Evolutionary conservation across 768 basidiomycete genomes (phyloP), one percentile per base, ranked within the genome.

Genomic region (Lentinus tigrinus): DNA sequence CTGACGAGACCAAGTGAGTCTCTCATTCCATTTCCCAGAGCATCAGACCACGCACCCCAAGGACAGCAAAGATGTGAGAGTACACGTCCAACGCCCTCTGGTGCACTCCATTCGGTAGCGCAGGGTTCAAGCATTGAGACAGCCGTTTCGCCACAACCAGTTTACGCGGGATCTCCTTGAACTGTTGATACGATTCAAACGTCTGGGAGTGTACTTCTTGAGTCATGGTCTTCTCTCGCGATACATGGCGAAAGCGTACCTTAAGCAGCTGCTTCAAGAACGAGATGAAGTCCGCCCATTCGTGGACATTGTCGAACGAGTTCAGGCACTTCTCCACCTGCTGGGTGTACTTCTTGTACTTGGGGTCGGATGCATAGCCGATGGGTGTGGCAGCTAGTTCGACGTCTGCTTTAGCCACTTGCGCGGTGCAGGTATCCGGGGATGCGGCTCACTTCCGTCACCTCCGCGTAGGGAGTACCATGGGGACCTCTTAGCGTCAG

Each of bases 251-350:
- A 14, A 19, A 24, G 48, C 74, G 51, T 65, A 92, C 94, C 81
- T 97, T 97, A 58, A 96, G 82, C 59, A 97, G 74, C 64, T 95
- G 90, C 70, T 95, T 95, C 72, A 99, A 73, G 75, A 98, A 99
- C 39, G 95, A 89, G 69, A 97, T 98, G 72, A 95, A 98, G 76
- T 99, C 97, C 58, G 97, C 95, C 97, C 97, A 99, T 76, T 99
- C 97, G 56, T 96, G 93, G 57, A 97, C 93, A 67, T 86, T 92
- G 68, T 97, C 95, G 68, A 99, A 98, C 1, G 93, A 88, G 60
- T 87, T 89, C 47, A 99, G 79, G 65, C 91, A 93, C 74, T 89
- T 89, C 70, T 99, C 97, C 47, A 99, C 92, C 66, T 93, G 91
- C 54, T 89, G 86, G 0, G 87, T 79, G 74, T 94, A 98, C 74